Percentiles rank a stretch among this genome's conserved stretches.
These are phyloP conservation scores for Geranium rotundifolium DNA, from an alignment of 345 rosid species.

Conservation along the genomic window DNA sequence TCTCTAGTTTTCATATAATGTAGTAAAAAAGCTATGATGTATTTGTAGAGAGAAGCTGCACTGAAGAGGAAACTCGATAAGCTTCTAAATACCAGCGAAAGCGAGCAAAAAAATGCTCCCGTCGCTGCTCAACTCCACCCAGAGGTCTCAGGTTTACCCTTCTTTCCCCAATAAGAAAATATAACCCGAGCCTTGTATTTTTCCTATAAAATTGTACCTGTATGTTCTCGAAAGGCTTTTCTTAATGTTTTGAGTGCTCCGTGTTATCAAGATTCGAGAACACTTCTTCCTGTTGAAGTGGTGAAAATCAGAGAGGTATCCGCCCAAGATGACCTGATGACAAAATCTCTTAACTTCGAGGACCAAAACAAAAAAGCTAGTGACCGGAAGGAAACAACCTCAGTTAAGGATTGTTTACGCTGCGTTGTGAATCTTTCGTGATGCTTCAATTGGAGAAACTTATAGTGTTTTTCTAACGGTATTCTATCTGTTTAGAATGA, in stretches of 20 bases:
- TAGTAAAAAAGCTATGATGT: conserved; percentile 7
- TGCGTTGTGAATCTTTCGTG: conserved; percentile 10
- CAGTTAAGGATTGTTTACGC: conserved; percentile 37
- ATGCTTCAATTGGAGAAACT: neutral
- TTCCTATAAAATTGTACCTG: neutral
- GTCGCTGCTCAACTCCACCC: conserved; percentile 8
- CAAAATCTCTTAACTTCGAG: neutral
- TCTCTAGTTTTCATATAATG: neutral
- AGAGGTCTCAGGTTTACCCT: conserved; percentile 47
- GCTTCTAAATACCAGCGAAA: conserved; percentile 19
- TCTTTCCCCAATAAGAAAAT: conserved; percentile 3
- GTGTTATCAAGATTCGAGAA: conserved; percentile 28
- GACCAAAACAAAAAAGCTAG: neutral
- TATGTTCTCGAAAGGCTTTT: conserved; percentile 7
- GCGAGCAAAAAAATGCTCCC: conserved; percentile 20
- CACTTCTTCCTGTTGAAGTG: conserved; percentile 16
- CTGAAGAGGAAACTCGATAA: conserved; percentile 57
- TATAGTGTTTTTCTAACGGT: conserved; percentile 23
- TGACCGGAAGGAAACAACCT: conserved; percentile 14
- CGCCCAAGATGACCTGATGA: neutral
- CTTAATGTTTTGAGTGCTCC: conserved; percentile 16
- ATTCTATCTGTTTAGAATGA: conserved; percentile 25
- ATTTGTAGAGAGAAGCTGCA: conserved; percentile 73
- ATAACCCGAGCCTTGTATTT: neutral
- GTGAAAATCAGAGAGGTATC: conserved; percentile 7